Evolutionary conservation across 2,329 filamentous ascomycete genomes (phyloP), one percentile per base, ranked within the genome.

Genomic region (Aspergillus phoenicis): DNA sequence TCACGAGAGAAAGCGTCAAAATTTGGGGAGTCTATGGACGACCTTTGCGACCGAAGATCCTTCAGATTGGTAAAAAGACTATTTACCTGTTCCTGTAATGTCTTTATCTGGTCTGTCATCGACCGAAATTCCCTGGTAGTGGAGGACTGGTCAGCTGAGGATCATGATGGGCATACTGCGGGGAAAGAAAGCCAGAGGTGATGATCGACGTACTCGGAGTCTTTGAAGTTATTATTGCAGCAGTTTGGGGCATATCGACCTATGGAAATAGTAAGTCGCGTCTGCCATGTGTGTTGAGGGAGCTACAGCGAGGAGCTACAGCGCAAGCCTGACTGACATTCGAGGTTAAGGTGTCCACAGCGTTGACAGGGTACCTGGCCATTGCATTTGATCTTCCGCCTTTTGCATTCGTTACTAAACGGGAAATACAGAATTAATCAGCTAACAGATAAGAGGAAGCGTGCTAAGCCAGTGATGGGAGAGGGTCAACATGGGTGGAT

Each of bases 61-160:
- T 84, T 90, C 71, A 97, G 81, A 68, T 85, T 90, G 61, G 86
- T 85, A 71, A 89, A 91, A 33, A 98, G 84, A 64, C 84, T 84
- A 62, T 91, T 88, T 70, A 97, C 90, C 77, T 97, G 92, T 58
- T 94, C 89, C 75, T 97, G 93, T 24, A 97, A 83, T 8, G 85
- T 84, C 10, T 81, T 80, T 61, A 97, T 86, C 66, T 95, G 90
- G 36, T 84, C 82, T 58, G 87, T 86, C 87, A 97, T 92, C 39
- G 88, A 85, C 71, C 88, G 91, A 81, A 93, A 97, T 74, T 97
- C 93, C 8, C 83, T 85, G 52, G 26, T 20, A 41, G 49, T 59
- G 39, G 41, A 26, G 28, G 10, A 45, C 45, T 17, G 26, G 43
- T 66, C 48, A 66, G 64, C 52, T 15, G 22, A 15, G 17, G 24